A percentile compares a stretch with the other conserved stretches of the same genome.
These are phyloP conservation scores for Nissolia schottii DNA, from an alignment of 306 rosid genomes.

Conservation along the genomic window DNA sequence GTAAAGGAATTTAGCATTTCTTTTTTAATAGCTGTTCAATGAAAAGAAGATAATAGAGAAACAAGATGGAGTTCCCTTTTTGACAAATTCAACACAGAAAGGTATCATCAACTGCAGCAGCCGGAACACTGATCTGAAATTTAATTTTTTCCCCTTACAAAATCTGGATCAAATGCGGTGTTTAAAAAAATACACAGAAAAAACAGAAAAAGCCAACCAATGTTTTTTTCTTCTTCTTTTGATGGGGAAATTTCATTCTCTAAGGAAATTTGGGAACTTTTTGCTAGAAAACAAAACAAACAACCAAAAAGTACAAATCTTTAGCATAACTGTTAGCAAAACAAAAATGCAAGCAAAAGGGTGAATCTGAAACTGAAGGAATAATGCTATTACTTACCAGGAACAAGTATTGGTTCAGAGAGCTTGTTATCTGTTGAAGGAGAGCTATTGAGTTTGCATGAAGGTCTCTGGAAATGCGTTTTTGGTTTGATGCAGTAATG, in stretches of 20 bases:
- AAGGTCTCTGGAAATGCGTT: conserved; percentile 67
- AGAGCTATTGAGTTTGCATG: conserved; percentile 57
- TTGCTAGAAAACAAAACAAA: conserved; percentile 9
- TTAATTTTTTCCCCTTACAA: background rate
- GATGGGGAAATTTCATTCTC: background rate
- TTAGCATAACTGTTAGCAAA: background rate
- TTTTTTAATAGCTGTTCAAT: background rate
- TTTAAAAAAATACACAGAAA: background rate
- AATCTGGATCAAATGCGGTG: conserved; percentile 8
- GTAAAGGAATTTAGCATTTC: conserved; percentile 9
- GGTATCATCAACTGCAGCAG: conserved; percentile 8
- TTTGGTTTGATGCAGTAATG: conserved; percentile 46
- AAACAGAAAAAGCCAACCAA: background rate
- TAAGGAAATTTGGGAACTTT: background rate
- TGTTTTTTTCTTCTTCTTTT: background rate
- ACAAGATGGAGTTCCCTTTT: background rate
- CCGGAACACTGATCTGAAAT: background rate
- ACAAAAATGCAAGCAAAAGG: conserved; percentile 28
- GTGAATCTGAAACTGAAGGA: conserved; percentile 15
- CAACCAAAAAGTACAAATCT: background rate
- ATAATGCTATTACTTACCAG: conserved; percentile 40
- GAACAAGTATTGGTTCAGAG: conserved; percentile 33
- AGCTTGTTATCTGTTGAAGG: conserved; percentile 60
- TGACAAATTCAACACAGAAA: conserved; percentile 23
- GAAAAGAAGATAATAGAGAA: background rate